Conservation (phyloP, 148 eudicot species). For the Rhododendron henanense region DNA sequence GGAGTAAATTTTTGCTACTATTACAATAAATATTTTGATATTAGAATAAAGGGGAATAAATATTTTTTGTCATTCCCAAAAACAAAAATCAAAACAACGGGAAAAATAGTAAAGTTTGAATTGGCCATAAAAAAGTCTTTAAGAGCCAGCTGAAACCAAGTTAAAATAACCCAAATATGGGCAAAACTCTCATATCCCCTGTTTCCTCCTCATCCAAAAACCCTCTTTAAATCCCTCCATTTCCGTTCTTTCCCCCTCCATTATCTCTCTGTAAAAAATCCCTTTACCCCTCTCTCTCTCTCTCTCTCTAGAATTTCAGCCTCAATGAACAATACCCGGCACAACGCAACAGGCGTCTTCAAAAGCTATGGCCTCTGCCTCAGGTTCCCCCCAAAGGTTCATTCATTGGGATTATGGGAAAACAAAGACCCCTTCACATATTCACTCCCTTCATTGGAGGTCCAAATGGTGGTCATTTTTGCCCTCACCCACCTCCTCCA, state of each 20-base stretch:
- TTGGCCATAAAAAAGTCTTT: not conserved
- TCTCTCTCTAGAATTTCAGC: not conserved
- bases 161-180: not conserved
- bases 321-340: not conserved
- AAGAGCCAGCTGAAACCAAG: not conserved
- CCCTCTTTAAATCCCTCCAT: not conserved
- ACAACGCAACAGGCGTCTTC: not conserved
- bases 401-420: conserved; percentile 17
- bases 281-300: not conserved
- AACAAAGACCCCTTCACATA: conserved; percentile 2
- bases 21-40: no score
- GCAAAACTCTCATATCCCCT: not conserved
- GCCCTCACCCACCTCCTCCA: conserved; percentile 22
- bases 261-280: not conserved
- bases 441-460: conserved; percentile 18
- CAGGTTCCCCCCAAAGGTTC: conserved; percentile 16
- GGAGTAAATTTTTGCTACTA: no score
- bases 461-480: conserved; percentile 23
- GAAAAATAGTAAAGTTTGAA: not conserved
- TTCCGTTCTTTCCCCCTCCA: not conserved
- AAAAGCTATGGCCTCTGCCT: conserved; percentile 5
- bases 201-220: not conserved
- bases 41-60: no score
- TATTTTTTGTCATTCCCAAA: not conserved
- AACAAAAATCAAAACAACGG: not conserved